These are phyloP conservation scores for Candida peoriensis DNA, from an alignment of 805 yeast genomes.

Conservation along the genomic window DNA sequence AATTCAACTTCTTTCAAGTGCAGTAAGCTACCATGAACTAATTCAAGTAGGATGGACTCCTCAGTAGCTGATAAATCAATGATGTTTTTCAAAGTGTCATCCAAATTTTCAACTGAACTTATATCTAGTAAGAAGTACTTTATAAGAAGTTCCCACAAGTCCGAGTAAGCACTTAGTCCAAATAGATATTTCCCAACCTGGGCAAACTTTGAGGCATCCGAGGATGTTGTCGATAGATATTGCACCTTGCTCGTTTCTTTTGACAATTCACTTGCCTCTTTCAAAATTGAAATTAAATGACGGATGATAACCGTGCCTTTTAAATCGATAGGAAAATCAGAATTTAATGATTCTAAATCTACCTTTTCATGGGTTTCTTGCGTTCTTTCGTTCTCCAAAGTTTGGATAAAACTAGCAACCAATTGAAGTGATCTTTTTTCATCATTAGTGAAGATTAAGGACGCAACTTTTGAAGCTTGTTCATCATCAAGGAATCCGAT, in stretches of 20 bases:
- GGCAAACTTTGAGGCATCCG: slow-evolving; percentile 10
- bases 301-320: slow-evolving; percentile 25
- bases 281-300: slow-evolving; percentile 23
- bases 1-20: slow-evolving; percentile 6
- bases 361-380: slow-evolving; percentile 33
- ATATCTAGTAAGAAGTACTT: slow-evolving; percentile 40
- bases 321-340: slow-evolving; percentile 23
- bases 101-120: slow-evolving; percentile 29
- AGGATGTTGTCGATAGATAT: slow-evolving; percentile 7
- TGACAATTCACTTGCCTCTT: slow-evolving; percentile 22
- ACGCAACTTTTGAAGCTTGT: slow-evolving; percentile 42
- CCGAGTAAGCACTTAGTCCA: slow-evolving; percentile 7
- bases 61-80: slow-evolving; percentile 25
- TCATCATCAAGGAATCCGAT: slow-evolving; percentile 61
- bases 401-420: slow-evolving; percentile 48
- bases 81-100: slow-evolving; percentile 27
- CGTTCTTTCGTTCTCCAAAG: slow-evolving; percentile 36
- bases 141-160: slow-evolving; percentile 35
- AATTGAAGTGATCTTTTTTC: slow-evolving; percentile 35
- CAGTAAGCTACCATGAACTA: slow-evolving; percentile 35
- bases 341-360: slow-evolving; percentile 25
- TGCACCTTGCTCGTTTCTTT: slow-evolving; percentile 6
- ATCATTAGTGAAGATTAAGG: slow-evolving; percentile 32
- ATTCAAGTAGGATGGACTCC: slow-evolving; percentile 29
- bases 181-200: slow-evolving; percentile 30